Percentiles rank a stretch among this genome's conserved stretches.
Evolutionary conservation across 805 yeast species (phyloP).

Genomic region (Starmerella bacillaris): DNA sequence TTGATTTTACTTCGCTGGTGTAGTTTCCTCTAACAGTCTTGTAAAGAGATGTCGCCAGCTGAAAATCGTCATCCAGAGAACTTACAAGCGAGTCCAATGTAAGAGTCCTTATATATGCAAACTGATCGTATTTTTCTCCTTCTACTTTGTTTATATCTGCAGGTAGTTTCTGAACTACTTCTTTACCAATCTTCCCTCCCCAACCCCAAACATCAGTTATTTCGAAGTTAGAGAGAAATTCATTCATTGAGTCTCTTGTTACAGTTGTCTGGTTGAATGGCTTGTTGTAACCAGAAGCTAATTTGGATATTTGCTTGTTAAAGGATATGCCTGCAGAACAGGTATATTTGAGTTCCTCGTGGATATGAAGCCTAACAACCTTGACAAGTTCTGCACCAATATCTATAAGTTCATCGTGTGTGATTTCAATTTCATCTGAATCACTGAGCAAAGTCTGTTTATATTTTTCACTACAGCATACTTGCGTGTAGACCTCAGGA

Average conservation of each 20-base stretch:
- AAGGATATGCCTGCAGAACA: slow-evolving; percentile 79
- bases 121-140: slow-evolving; percentile 25
- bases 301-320: slow-evolving; percentile 61
- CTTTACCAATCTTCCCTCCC: slow-evolving; percentile 77
- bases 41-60: slow-evolving; percentile 37
- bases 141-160: too few relatives aligned
- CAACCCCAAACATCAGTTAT: slow-evolving; percentile 69
- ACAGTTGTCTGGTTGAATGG: slow-evolving; percentile 77
- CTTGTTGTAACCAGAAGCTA: slow-evolving; percentile 70
- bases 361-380: slow-evolving; percentile 37
- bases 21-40: slow-evolving; percentile 48
- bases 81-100: slow-evolving; percentile 26
- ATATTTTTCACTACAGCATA: slow-evolving; percentile 32
- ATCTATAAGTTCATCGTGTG: slow-evolving; percentile 65
- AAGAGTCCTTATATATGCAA: slow-evolving; percentile 21
- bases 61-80: slow-evolving; percentile 25
- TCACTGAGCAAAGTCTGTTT: slow-evolving; percentile 14
- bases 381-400: slow-evolving; percentile 46
- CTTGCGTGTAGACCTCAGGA: slow-evolving; percentile 31
- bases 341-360: slow-evolving; percentile 47
- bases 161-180: slow-evolving; percentile 32
- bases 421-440: slow-evolving; percentile 35
- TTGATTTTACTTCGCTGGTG: slow-evolving; percentile 35
- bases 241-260: slow-evolving; percentile 29
- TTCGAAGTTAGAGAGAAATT: slow-evolving; percentile 43